Percentiles rank a stretch among this genome's conserved stretches.
Evolutionary conservation across 441 rosid species (phyloP).

Genomic region (Populus hybrid): DNA sequence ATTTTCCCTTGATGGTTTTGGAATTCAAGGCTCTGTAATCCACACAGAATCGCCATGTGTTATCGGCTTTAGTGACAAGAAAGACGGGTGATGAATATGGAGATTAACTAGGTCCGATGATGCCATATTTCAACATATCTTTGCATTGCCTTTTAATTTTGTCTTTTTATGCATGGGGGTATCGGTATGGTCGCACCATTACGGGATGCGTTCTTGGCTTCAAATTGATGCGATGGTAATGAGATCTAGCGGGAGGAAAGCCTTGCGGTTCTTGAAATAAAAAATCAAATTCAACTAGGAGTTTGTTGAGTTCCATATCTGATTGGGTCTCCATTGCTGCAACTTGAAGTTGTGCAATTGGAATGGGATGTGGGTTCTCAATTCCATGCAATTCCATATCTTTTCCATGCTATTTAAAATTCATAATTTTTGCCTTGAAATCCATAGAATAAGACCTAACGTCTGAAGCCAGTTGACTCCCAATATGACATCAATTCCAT

Average conservation of each 20-base stretch:
- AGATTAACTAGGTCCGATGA: background rate
- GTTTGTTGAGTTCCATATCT: too few species aligned
- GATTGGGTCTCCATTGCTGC: too few species aligned
- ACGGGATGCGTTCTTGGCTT: background rate
- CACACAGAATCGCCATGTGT: too few species aligned
- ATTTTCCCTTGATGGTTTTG: background rate
- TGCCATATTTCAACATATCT: background rate
- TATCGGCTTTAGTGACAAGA: background rate
- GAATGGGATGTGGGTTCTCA: too few species aligned
- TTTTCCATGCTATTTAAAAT: too few species aligned
- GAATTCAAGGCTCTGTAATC: background rate
- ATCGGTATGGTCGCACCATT: background rate
- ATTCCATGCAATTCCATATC: too few species aligned
- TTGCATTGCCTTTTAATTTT: background rate
- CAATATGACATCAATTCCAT: too few species aligned
- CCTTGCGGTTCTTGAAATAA: background rate
- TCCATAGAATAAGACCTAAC: too few species aligned
- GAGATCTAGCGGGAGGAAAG: background rate
- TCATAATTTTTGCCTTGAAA: too few species aligned
- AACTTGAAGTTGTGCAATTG: too few species aligned
- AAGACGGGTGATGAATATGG: background rate
- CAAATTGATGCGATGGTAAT: background rate
- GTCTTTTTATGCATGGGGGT: background rate
- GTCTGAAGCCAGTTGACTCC: too few species aligned
- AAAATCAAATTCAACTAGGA: background rate